Conservation (phyloP, 2,329 filamentous ascomycete genomes). For the Aspergillus fischeri region DNA sequence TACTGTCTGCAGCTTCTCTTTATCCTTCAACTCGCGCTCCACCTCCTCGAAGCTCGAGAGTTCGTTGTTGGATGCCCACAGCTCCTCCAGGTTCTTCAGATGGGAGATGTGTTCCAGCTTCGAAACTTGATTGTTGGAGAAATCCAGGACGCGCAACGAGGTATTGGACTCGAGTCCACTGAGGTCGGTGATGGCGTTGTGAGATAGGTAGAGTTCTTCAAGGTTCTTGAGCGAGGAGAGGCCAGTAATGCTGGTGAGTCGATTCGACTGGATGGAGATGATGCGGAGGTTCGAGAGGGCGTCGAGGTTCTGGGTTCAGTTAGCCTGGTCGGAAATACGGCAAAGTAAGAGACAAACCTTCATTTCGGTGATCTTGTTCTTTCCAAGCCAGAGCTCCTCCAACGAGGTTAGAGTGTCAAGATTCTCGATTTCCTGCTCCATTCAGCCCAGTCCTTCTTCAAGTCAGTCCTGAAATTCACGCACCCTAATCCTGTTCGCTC, state of each 20-base stretch:
- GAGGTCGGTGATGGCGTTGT: constrained; percentile 81
- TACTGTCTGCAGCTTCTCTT: constrained; percentile 76
- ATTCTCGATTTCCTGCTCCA: constrained; percentile 67
- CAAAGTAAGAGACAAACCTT: constrained; percentile 41
- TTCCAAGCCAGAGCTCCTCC: constrained; percentile 90
- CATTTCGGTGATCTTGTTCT: constrained; percentile 91
- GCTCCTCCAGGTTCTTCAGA: constrained; percentile 71
- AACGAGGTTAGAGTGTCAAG: constrained; percentile 71
- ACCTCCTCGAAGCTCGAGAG: constrained; percentile 77
- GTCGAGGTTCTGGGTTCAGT: constrained; percentile 53
- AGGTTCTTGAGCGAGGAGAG: constrained; percentile 70
- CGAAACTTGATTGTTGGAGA: constrained; percentile 80
- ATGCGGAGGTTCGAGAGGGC: constrained; percentile 75
- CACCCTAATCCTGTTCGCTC: constrained; percentile 79
- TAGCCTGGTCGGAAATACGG: constrained; percentile 2
- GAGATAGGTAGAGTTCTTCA: constrained; percentile 91
- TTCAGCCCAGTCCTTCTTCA: constrained; percentile 3
- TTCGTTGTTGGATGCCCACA: constrained; percentile 92
- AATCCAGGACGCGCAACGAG: constrained; percentile 74
- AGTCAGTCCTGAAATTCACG: constrained; percentile 9
- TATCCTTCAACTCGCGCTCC: constrained; percentile 70
- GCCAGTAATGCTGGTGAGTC: constrained; percentile 73
- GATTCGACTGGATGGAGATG: constrained; percentile 92
- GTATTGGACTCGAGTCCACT: constrained; percentile 65
- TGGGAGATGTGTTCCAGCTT: constrained; percentile 68